Evolutionary conservation across 148 eudicot genomes (phyloP), one percentile per base, ranked within the genome.

Genomic region (Rhododendron griersonianum): DNA sequence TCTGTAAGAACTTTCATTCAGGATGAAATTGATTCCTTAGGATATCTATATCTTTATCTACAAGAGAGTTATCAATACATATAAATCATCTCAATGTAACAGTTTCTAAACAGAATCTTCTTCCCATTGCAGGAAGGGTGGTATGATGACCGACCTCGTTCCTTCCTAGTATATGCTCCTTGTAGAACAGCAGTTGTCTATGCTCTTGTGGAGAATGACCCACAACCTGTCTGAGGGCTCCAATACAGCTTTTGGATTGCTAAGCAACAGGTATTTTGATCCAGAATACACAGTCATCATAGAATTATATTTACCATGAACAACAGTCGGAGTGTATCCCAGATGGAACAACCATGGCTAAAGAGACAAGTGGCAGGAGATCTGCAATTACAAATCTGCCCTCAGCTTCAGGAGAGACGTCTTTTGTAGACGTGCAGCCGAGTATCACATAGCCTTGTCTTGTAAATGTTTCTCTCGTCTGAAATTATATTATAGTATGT

Each of bases 131-230:
- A 96, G 99, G 98, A 96, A 41, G 95, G 93, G 47, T 59, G 84
- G 87, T 90, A 87, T 85, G 98, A 96, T 84, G 88, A 91, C 81
- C 91, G 98, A 33, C 99, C 99, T 78, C 88, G 90, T 81, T 95
- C 96, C 0, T 95, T 96, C 86, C 79, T 90, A 88, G 91, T 96
- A 28, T 96, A 96, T 81, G 90, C 96, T 59, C 98, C 99, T 84
- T 91, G 90, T 69, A 92, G 99, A 88, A 91, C 99, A 77, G 98
- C 94, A 82, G 95, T 93, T 48, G 99, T 96, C 45, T 96, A 95
- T 83, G 95, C 94, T 25, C 87, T 92, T 55, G 91, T 84, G 57
- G 89, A 91, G 48, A 90, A 90, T 84, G 92, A 89, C 76, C 83
- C 65, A 14, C 77, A 67, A 37, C 87, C 88, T 5, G 53, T 83